These are phyloP conservation scores for Chlamydomonas eustigma DNA, from an alignment of 139 green algal species.

Conservation along the genomic window DNA sequence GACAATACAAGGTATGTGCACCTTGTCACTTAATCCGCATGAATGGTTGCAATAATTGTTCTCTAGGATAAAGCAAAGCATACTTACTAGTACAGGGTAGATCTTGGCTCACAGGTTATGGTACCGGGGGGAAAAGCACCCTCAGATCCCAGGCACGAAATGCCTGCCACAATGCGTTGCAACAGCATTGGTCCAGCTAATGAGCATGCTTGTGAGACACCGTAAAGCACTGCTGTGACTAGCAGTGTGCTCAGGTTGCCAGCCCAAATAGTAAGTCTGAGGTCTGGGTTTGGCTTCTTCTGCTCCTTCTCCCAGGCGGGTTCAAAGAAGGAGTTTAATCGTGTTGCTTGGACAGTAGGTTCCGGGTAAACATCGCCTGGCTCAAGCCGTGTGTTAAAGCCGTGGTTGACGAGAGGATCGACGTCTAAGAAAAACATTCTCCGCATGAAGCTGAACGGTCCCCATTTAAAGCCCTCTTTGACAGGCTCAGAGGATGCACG, in stretches of 20 bases:
- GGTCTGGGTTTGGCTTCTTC: conserved; percentile 15
- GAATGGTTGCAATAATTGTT: too few relatives aligned
- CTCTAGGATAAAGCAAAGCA: too few relatives aligned
- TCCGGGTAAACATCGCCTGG: conserved; percentile 15
- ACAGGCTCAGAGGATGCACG: not conserved
- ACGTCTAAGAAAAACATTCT: conserved; percentile 28
- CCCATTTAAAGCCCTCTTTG: not conserved
- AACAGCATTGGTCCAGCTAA: conserved; percentile 56
- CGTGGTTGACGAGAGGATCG: conserved; percentile 17
- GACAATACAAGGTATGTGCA: not conserved
- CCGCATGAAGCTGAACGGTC: not conserved
- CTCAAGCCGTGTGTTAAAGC: conserved; percentile 28
- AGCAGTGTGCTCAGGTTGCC: conserved; percentile 30
- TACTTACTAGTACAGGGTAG: conserved; percentile 53
- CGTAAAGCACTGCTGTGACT: conserved; percentile 39
- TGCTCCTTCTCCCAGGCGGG: conserved; percentile 22
- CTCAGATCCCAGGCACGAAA: conserved; percentile 9
- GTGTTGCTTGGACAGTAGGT: not conserved
- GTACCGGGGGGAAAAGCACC: not conserved
- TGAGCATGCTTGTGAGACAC: conserved; percentile 31
- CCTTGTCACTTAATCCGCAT: not conserved
- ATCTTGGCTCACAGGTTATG: not conserved
- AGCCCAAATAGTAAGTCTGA: conserved; percentile 26
- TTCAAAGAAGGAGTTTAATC: conserved; percentile 4
- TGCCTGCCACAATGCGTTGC: conserved; percentile 34